phyloP scores from a whole-genome alignment of 2,329 filamentous ascomycete genomes.

The Penicillium aurantiogriseum region DNA sequence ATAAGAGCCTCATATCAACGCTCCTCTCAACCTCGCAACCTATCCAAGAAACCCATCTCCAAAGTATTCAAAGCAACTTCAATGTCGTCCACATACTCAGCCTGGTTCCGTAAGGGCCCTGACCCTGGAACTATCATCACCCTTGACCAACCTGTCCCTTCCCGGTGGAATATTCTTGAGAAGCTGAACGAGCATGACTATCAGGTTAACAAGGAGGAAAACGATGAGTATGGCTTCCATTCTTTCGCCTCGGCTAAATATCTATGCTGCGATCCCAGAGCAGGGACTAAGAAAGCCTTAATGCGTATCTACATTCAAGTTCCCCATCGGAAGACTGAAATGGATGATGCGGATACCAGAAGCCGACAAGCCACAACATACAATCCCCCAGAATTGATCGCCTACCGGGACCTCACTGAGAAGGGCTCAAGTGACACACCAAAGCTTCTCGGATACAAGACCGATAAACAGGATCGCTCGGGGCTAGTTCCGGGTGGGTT shows the following conservation, averaged over 20 bases:
- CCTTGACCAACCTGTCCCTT: background rate
- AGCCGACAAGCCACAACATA: background rate
- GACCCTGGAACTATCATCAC: background rate
- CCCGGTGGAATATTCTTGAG: background rate
- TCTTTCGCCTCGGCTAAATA: background rate
- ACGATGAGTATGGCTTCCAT: background rate
- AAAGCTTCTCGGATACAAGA: background rate
- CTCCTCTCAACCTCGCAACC: too few species aligned
- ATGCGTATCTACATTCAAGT: background rate
- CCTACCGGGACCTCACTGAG: background rate
- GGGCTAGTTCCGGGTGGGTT: background rate
- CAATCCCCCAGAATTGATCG: background rate
- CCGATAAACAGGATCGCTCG: background rate
- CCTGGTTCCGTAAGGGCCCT: background rate
- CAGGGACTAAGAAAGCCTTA: background rate
- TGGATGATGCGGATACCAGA: background rate
- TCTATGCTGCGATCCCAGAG: background rate
- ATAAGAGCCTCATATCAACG: too few species aligned
- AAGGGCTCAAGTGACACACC: background rate
- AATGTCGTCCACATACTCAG: background rate
- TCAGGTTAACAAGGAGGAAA: background rate
- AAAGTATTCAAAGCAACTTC: too few species aligned
- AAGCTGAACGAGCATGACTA: background rate
- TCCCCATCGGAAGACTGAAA: background rate
- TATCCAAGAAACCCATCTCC: too few species aligned